A percentile compares a stretch with the other conserved stretches of the same genome.
phyloP scores from a whole-genome alignment of 345 rosid genomes.

The Citrus sp. region DNA sequence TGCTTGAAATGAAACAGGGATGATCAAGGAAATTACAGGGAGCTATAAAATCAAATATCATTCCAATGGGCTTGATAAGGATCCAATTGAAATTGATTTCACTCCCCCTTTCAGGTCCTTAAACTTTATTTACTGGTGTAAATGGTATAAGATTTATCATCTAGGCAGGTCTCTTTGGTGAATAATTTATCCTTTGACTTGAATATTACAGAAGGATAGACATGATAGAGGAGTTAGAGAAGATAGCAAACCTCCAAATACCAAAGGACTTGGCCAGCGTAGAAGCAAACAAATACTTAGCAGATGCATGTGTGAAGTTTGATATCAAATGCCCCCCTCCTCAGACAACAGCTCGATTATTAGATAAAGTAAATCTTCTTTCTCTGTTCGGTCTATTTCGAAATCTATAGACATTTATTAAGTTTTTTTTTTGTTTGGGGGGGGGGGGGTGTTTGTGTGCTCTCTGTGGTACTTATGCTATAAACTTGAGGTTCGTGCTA shows the following conservation, averaged over 20 bases:
- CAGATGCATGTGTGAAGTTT: constrained; percentile 64
- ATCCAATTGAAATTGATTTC: constrained; percentile 92
- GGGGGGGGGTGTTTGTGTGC: not conserved
- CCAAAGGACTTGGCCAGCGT: constrained; percentile 84
- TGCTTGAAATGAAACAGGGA: constrained; percentile 40
- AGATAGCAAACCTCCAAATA: constrained; percentile 76
- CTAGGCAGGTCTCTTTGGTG: not conserved
- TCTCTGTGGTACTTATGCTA: not conserved
- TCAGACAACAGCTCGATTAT: constrained; percentile 78
- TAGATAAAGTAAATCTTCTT: constrained; percentile 65
- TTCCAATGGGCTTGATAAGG: constrained; percentile 78
- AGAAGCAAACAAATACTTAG: constrained; percentile 74
- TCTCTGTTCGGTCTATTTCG: constrained; percentile 6
- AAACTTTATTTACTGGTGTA: not conserved
- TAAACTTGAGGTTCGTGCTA: not conserved
- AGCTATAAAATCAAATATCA: constrained; percentile 87
- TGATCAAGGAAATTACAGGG: constrained; percentile 89
- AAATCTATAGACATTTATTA: not conserved
- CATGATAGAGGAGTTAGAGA: constrained; percentile 89
- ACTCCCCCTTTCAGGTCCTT: constrained; percentile 93
- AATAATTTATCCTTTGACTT: not conserved
- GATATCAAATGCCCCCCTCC: constrained; percentile 93
- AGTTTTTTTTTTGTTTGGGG: too few species aligned
- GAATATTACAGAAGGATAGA: constrained; percentile 60
- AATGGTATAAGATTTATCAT: not conserved